phyloP scores from a whole-genome alignment of 495 filamentous ascomycete genomes.

The Daldinia bambusicola region DNA sequence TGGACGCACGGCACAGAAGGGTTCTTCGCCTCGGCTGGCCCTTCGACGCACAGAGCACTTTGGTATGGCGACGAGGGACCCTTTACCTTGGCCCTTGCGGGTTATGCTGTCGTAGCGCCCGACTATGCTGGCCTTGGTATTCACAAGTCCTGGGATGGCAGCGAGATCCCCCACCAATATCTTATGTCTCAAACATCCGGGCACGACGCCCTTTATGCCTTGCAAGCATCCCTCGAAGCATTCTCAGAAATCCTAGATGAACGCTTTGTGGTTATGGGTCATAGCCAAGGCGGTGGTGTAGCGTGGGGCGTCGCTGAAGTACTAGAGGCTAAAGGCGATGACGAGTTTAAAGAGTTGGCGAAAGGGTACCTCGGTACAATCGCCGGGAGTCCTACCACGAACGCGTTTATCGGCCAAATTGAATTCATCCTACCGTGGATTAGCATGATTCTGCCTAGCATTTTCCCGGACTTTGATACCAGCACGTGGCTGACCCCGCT shows the following conservation, averaged over 20 bases:
- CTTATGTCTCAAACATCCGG: slow-evolving; percentile 51
- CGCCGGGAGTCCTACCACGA: neutral
- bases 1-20: slow-evolving; percentile 67
- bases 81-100: slow-evolving; percentile 58
- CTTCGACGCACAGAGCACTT: slow-evolving; percentile 58
- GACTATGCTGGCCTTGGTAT: slow-evolving; percentile 68
- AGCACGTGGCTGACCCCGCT: slow-evolving; percentile 46
- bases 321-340: neutral
- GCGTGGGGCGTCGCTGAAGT: slow-evolving; percentile 1
- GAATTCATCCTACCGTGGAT: slow-evolving; percentile 23
- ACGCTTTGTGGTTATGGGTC: neutral
- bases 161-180: slow-evolving; percentile 56
- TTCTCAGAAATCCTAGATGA: neutral
- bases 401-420: neutral
- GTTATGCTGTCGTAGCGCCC: slow-evolving; percentile 65
- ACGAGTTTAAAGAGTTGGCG: neutral
- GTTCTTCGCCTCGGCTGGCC: slow-evolving; percentile 54
- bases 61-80: slow-evolving; percentile 57
- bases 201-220: slow-evolving; percentile 57
- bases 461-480: slow-evolving; percentile 34
- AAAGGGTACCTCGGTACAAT: neutral
- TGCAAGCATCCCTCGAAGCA: slow-evolving; percentile 53
- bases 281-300: neutral
- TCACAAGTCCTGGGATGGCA: slow-evolving; percentile 48
- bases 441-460: slow-evolving; percentile 22